Base-by-base conservation (phyloP, 495 filamentous ascomycete genomes). In the Lepidopterella palustris region DNA sequence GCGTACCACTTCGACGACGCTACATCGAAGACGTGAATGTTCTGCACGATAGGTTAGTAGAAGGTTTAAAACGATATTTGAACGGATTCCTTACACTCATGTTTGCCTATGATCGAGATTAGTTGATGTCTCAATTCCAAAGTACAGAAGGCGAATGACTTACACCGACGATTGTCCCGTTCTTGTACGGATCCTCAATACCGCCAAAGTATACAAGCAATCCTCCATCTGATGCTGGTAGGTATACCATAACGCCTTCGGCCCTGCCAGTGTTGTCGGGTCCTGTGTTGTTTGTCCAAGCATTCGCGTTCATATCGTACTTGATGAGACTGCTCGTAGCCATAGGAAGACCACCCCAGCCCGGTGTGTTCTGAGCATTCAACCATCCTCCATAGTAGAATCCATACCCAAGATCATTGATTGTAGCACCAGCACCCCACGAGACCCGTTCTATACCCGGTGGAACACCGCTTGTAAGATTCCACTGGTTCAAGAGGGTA, bases 141-240 rank as follows among this genome's bases (percentile, higher is more conserved):
- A n/a, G 6, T 10, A 24, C 5, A 20, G 25, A 45, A 26, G 9
- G n/a, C 5, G 4, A 13, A 28, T 0, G 11, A 42, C 63, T 62
- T 59, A 67, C 67, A 8, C 58, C 69, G 8, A 64, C 57, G n/a
- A 57, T 47, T 20, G 55, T 63, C 18, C 70, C 70, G 42, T 69
- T 67, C 25, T 59, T 58, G 28, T 66, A 54, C 10, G 63, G 64
- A 20, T 72, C 72, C 49, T 72, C 68, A 2, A 79, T 61, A 23
- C 80, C 79, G 11, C 80, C 79, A 65, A 82, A 79, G 52, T 79
- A 81, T 4, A 81, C 67, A 48, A 82, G 65, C 62, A 82, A 72
- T 2, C 80, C 80, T 10, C 60, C 65, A 61, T 85, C 78, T 15
- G 79, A 78, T 6, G 79, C 76, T 1, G 78, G 80, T 21, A 81